Evolutionary conservation across 2,329 filamentous ascomycete genomes (phyloP).

Genomic region (Microascus cirrosus): DNA sequence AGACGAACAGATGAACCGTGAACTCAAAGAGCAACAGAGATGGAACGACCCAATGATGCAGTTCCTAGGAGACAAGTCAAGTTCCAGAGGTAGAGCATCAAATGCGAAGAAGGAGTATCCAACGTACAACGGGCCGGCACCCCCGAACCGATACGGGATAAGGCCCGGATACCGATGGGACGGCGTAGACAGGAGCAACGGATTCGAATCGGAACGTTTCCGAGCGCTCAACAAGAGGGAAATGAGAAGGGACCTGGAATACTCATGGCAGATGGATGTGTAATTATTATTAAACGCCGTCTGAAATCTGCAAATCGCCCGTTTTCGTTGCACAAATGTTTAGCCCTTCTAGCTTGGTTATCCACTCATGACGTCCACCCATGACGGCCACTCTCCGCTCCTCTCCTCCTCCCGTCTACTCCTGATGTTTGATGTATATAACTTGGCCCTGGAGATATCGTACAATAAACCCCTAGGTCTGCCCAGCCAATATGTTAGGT

Average conservation of each 20-base stretch:
- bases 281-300: slow-evolving; percentile 35
- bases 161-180: slow-evolving; percentile 91
- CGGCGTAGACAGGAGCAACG: slow-evolving; percentile 86
- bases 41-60: slow-evolving; percentile 93
- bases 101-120: slow-evolving; percentile 38
- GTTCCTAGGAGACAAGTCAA: slow-evolving; percentile 52
- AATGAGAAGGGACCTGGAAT: slow-evolving; percentile 70
- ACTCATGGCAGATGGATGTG: slow-evolving; percentile 95
- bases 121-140: slow-evolving; percentile 65
- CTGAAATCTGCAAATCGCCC: not conserved
- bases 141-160: slow-evolving; percentile 91
- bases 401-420: slow-evolving; percentile 8
- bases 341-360: not conserved
- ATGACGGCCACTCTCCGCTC: slow-evolving; percentile 7
- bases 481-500: not conserved
- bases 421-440: not conserved
- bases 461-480: not conserved
- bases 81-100: slow-evolving; percentile 15
- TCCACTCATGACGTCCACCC: not conserved
- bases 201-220: slow-evolving; percentile 90
- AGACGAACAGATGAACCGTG: slow-evolving; percentile 75
- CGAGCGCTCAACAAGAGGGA: slow-evolving; percentile 70
- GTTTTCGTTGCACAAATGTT: slow-evolving; percentile 4
- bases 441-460: not conserved
- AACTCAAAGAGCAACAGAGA: slow-evolving; percentile 61